Percentiles rank a stretch among this genome's conserved stretches.
Evolutionary conservation across 139 green algal genomes (phyloP).

Genomic region (Gonium pectorale): DNA sequence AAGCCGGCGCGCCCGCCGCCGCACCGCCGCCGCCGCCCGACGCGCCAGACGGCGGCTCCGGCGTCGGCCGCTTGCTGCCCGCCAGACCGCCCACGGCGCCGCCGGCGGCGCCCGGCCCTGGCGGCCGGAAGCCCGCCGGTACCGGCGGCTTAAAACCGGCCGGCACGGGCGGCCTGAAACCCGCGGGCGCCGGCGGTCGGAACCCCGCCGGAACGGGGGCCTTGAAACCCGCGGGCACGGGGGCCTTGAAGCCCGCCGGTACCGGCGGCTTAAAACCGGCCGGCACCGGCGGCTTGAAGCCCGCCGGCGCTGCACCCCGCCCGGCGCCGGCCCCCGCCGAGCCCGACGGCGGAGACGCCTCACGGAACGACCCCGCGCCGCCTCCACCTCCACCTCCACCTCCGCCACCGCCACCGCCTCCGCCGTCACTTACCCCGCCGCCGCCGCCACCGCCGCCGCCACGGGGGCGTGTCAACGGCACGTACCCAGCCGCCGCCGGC

Average conservation of each 20-base stretch:
- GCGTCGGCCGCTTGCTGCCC: conserved; percentile 32
- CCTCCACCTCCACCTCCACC: neutral
- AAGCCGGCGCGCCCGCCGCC: neutral
- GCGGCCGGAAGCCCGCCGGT: conserved; percentile 2
- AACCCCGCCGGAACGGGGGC: neutral
- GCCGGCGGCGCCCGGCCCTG: neutral
- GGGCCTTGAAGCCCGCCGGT: conserved; percentile 6
- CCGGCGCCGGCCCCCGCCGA: neutral
- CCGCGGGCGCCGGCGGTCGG: conserved; percentile 5
- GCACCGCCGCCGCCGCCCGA: neutral
- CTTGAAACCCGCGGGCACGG: neutral
- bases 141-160: neutral
- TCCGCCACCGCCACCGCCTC: neutral
- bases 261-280: neutral
- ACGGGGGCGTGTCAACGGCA: conserved; percentile 14
- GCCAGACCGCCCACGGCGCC: neutral
- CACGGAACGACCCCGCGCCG: no score
- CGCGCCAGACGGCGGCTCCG: conserved; percentile 1
- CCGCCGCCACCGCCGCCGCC: neutral
- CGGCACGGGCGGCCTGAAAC: neutral
- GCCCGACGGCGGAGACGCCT: neutral
- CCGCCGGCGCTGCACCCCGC: neutral
- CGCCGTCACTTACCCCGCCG: neutral
- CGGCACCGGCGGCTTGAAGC: neutral
- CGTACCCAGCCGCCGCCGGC: conserved; percentile 29